Evolutionary conservation across 495 filamentous ascomycete species (phyloP), one percentile per base, ranked within the genome.

Genomic region (Parmelia sp.): DNA sequence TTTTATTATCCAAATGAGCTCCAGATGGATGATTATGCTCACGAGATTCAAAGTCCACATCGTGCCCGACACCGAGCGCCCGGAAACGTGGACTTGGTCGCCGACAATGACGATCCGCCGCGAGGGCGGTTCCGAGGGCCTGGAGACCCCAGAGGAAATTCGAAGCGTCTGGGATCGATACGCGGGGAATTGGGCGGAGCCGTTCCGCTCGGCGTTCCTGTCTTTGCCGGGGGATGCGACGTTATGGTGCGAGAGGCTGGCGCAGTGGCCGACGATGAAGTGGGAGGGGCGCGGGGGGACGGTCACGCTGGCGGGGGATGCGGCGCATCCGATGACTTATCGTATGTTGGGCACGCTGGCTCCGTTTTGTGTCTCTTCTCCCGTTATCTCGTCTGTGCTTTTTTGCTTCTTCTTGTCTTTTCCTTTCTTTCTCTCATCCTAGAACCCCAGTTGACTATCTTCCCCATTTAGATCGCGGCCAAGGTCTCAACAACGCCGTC

Each of bases 401-500:
- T 40, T 40, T 14, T 7, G 39, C 9, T 40, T 40, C 9, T 14
- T 31, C 21, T n/a, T n/a, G n/a, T n/a, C 7, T 6, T 5, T 23
- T 14, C 21, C 44, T 62, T 40, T 11, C 1, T 23, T 42, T 25
- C 60, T 27, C 27, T 11, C 23, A 5, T 37, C 36, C 0, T 27
- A 21, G 3, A 23, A 21, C 21, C 15, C 37, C 14, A 57, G 9
- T 45, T 8, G 23, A 8, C 2, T 14, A 19, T 9, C n/a, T 31
- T 12, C 51, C 27, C 5, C 23, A 51, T 10, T 21, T 23, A 81
- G 79, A 83, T 63, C 77, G 81, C 21, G 83, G 83, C 14, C 81
- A 84, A 71, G 81, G 81, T 2, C 71, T 80, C 14, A 81, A 82
- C 60, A 78, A 83, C 62, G 74, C 74, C 29, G 69, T 84, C 10